These are phyloP conservation scores for Dothistroma septosporum DNA, from an alignment of 2,329 filamentous ascomycete genomes.

Conservation along the genomic window DNA sequence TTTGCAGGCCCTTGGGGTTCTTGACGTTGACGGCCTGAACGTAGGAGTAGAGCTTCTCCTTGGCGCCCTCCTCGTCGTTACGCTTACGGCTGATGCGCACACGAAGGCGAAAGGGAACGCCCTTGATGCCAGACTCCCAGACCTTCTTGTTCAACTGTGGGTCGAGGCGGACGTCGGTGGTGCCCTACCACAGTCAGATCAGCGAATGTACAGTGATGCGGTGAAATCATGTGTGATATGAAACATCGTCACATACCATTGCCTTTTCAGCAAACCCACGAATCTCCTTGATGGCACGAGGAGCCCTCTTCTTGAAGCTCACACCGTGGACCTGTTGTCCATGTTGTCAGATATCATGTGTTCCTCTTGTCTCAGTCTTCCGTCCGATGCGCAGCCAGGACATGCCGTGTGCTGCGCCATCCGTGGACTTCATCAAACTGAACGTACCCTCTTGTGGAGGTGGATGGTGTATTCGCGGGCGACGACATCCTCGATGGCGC, in stretches of 20 bases:
- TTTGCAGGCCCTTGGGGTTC: slow-evolving; percentile 96
- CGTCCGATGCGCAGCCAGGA: slow-evolving; percentile 50
- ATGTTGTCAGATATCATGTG: slow-evolving; percentile 35
- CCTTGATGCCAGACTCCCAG: slow-evolving; percentile 99
- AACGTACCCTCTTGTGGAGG: slow-evolving; percentile 97
- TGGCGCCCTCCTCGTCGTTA: slow-evolving; percentile 99
- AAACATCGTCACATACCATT: slow-evolving; percentile 68
- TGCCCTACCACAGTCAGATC: slow-evolving; percentile 60
- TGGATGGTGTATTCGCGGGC: slow-evolving; percentile 99
- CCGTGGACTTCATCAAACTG: slow-evolving; percentile 70
- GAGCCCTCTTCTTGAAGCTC: slow-evolving; percentile 99
- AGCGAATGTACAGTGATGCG: slow-evolving; percentile 7
- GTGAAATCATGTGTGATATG: not conserved
- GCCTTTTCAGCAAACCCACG: slow-evolving; percentile 85
- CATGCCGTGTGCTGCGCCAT: slow-evolving; percentile 38
- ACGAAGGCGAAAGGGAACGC: slow-evolving; percentile 93
- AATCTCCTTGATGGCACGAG: slow-evolving; percentile 99
- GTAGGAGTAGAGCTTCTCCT: slow-evolving; percentile 99
- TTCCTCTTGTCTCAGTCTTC: slow-evolving; percentile 57
- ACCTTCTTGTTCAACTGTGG: slow-evolving; percentile 99
- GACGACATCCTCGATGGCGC: slow-evolving; percentile 98
- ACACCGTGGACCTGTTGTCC: slow-evolving; percentile 81
- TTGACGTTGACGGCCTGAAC: slow-evolving; percentile 99
- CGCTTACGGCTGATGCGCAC: slow-evolving; percentile 98
- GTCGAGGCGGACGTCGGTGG: slow-evolving; percentile 94